Evolutionary conservation across 208 protist species (phyloP).

Genomic region (Strigomonas culicis): DNA sequence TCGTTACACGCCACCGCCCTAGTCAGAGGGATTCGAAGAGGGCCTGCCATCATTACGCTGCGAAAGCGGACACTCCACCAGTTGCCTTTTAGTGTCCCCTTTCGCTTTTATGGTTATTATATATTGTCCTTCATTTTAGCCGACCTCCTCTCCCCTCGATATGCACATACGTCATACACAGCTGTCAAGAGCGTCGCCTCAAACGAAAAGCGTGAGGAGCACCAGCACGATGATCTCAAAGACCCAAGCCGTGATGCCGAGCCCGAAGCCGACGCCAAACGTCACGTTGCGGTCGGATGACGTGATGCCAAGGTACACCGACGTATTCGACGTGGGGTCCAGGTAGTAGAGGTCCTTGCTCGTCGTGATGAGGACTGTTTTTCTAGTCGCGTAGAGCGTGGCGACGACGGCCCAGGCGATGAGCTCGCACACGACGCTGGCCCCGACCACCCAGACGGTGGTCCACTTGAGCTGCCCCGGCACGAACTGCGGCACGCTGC

Average conservation of each 20-base stretch:
- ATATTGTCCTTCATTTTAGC: no score
- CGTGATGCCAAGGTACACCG: neutral
- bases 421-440: conserved; percentile 44
- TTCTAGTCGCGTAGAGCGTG: conserved; percentile 19
- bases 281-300: conserved; percentile 14
- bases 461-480: conserved; percentile 42
- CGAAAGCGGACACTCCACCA: no score
- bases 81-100: no score
- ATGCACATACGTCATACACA: neutral
- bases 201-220: conserved; percentile 18
- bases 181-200: neutral
- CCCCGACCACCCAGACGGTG: conserved; percentile 19
- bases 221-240: conserved; percentile 27
- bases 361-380: conserved; percentile 40
- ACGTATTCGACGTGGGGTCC: neutral
- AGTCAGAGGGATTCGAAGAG: no score
- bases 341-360: conserved; percentile 35
- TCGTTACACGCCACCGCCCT: no score
- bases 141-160: no score
- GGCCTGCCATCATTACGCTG: no score
- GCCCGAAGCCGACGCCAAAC: conserved; percentile 70
- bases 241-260: conserved; percentile 56
- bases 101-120: no score
- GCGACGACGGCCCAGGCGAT: conserved; percentile 58
- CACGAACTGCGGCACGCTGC: conserved; percentile 12